Percentiles rank a stretch among this genome's conserved stretches.
These are phyloP conservation scores for Heterobasidion parviporum DNA, from an alignment of 1,284 basidiomycete species.

Conservation along the genomic window DNA sequence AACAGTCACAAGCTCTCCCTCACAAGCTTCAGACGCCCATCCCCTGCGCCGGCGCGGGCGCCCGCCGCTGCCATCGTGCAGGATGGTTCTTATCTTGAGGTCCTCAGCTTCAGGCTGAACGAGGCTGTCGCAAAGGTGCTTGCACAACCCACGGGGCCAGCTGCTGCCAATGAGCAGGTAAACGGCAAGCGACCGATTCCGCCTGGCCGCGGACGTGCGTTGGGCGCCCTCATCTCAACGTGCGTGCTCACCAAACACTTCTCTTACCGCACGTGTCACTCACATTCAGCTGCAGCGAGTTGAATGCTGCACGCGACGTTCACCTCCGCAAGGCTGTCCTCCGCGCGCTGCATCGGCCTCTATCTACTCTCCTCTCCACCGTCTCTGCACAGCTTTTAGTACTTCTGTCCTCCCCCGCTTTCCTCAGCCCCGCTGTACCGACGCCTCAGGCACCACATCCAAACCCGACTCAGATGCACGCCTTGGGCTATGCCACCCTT, in stretches of 20 bases:
- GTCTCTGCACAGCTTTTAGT: conserved; percentile 59
- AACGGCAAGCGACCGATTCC: conserved; percentile 63
- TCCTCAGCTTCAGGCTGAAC: conserved; percentile 64
- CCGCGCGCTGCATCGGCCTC: conserved; percentile 63
- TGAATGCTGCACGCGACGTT: conserved; percentile 51
- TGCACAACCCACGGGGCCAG: conserved; percentile 49
- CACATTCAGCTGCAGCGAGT: conserved; percentile 41
- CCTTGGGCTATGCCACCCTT: conserved; percentile 55
- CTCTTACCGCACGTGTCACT: conserved; percentile 11
- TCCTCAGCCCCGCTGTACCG: conserved; percentile 43
- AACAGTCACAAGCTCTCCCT: conserved; percentile 51
- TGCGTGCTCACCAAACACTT: conserved; percentile 28
- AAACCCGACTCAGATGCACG: conserved; percentile 65
- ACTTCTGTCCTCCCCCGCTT: conserved; percentile 54
- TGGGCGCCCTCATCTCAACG: conserved; percentile 63
- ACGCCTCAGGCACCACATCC: conserved; percentile 41
- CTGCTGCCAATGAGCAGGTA: conserved; percentile 39
- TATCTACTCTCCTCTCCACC: conserved; percentile 65
- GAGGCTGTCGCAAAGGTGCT: conserved; percentile 75
- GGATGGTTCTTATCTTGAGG: conserved; percentile 72
- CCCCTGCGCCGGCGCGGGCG: conserved; percentile 26
- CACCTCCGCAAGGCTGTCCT: conserved; percentile 64
- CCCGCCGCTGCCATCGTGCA: conserved; percentile 47
- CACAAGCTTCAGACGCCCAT: conserved; percentile 43
- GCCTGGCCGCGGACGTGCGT: conserved; percentile 51